These are phyloP conservation scores for Sungouiella thailandica DNA, from an alignment of 805 yeast genomes.

Conservation along the genomic window DNA sequence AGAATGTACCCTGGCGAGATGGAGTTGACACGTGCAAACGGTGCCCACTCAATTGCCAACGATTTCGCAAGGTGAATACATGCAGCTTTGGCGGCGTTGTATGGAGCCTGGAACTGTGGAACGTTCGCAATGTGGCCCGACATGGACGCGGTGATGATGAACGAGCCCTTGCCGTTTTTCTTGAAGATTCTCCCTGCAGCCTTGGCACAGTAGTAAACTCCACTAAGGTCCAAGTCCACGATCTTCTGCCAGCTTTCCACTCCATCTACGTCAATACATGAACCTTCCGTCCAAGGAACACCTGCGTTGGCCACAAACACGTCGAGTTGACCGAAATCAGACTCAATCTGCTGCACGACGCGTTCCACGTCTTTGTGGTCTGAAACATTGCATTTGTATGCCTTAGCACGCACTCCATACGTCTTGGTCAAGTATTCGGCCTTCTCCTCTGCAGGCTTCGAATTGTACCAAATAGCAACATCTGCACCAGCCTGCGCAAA, in stretches of 20 bases:
- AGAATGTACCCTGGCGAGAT: constrained; percentile 40
- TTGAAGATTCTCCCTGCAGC: constrained; percentile 36
- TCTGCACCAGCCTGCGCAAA: constrained; percentile 86
- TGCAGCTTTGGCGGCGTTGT: constrained; percentile 45
- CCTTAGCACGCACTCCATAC: constrained; percentile 59
- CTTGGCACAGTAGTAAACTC: constrained; percentile 42
- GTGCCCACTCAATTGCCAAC: constrained; percentile 44
- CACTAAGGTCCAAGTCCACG: constrained; percentile 37
- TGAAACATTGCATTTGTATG: constrained; percentile 59
- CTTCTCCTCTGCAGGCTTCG: constrained; percentile 54
- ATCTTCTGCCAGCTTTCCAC: constrained; percentile 31
- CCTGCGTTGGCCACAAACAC: constrained; percentile 92
- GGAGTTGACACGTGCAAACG: constrained; percentile 42
- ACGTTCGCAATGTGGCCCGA: constrained; percentile 44
- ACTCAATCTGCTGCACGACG: constrained; percentile 46
- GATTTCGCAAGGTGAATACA: constrained; percentile 39
- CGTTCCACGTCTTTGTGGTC: constrained; percentile 44
- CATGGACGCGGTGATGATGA: constrained; percentile 43
- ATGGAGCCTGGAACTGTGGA: constrained; percentile 43
- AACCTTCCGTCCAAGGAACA: constrained; percentile 61
- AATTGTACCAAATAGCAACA: constrained; percentile 61
- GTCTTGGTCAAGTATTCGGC: constrained; percentile 41
- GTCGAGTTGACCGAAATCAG: constrained; percentile 78
- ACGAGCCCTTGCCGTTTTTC: constrained; percentile 38
- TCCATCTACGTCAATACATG: constrained; percentile 31